Evolutionary conservation across 768 basidiomycete species (phyloP).

Genomic region (Boletus subparvulus): DNA sequence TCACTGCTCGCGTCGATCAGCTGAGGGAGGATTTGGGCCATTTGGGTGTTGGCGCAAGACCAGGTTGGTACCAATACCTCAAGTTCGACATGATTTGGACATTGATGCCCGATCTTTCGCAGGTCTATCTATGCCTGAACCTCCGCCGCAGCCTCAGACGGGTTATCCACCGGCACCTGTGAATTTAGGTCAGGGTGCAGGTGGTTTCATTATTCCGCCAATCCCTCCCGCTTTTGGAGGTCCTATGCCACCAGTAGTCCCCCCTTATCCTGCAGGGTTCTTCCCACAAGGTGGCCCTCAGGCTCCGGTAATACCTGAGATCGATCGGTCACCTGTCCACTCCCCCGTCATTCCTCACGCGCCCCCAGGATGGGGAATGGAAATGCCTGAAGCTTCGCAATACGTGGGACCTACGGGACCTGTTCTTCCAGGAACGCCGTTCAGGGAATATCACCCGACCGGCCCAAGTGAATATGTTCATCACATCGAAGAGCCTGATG

Average conservation of each 20-base stretch:
- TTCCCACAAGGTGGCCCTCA: slow-evolving; percentile 16
- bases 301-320: slow-evolving; percentile 26
- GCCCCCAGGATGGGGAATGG: slow-evolving; percentile 10
- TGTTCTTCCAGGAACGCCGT: slow-evolving; percentile 37
- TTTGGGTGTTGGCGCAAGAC: slow-evolving; percentile 42
- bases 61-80: slow-evolving; percentile 30
- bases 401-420: slow-evolving; percentile 19
- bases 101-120: not conserved
- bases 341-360: slow-evolving; percentile 30
- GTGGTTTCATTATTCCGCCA: slow-evolving; percentile 25
- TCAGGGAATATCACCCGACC: slow-evolving; percentile 1
- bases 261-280: slow-evolving; percentile 21
- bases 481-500: slow-evolving; percentile 14
- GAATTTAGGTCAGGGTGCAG: slow-evolving; percentile 7
- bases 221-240: slow-evolving; percentile 15
- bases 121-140: slow-evolving; percentile 30
- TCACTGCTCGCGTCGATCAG: slow-evolving; percentile 59
- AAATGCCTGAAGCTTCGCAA: slow-evolving; percentile 25
- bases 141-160: slow-evolving; percentile 15
- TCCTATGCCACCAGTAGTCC: slow-evolving; percentile 19
- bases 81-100: not conserved
- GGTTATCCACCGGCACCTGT: not conserved
- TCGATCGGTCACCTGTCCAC: slow-evolving; percentile 3
- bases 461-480: slow-evolving; percentile 8
- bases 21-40: slow-evolving; percentile 46